These are phyloP conservation scores for Debaryomycetaceae sp. DNA, from an alignment of 1,139 yeast species.

Conservation along the genomic window DNA sequence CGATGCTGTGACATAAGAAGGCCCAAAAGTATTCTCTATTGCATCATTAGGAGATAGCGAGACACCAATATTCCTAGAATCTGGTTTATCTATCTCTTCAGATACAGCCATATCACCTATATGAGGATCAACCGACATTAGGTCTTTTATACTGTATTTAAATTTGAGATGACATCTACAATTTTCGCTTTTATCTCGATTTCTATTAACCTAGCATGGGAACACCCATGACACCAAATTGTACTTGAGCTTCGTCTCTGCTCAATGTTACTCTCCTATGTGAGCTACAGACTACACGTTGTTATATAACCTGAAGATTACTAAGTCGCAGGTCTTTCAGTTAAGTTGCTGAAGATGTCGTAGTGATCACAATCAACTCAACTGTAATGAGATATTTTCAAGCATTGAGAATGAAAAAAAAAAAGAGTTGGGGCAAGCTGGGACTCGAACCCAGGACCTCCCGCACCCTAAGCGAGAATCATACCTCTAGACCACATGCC, in stretches of 20 bases:
- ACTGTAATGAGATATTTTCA: no score
- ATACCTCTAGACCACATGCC: slow-evolving; percentile 37
- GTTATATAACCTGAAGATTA: no score
- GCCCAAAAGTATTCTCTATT: background rate
- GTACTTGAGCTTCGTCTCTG: no score
- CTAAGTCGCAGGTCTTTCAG: no score
- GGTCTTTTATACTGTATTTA: background rate
- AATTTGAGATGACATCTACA: background rate
- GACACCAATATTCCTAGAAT: background rate
- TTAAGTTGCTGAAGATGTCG: no score
- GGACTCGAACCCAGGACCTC: slow-evolving; percentile 42
- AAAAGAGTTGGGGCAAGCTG: slow-evolving; percentile 28
- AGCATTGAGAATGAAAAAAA: no score
- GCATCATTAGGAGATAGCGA: background rate
- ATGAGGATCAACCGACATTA: background rate
- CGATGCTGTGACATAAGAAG: background rate
- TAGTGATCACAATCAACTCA: no score
- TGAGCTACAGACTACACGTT: no score
- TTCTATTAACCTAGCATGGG: background rate
- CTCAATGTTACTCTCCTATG: no score
- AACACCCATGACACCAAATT: background rate
- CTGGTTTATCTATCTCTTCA: background rate
- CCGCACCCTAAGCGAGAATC: slow-evolving; percentile 37
- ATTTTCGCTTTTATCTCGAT: background rate
- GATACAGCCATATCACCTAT: background rate